Percentiles rank a stretch among this genome's conserved stretches.
Conservation (phyloP, 306 rosid species). For the Corylus heterophylla region DNA sequence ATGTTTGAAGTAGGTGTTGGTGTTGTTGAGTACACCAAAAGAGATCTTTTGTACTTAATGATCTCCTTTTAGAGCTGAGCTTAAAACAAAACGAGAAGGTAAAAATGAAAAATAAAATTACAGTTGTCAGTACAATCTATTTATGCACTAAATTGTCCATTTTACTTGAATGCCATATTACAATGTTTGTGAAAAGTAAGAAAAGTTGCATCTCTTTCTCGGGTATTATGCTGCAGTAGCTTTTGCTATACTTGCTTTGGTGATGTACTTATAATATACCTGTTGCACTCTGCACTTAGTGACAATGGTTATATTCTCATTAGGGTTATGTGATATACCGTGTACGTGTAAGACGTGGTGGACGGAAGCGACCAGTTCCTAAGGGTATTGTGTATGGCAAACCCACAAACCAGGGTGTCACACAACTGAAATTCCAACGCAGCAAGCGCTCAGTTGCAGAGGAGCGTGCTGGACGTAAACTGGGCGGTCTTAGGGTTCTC, state of each 20-base stretch:
- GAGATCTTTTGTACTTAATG: background rate
- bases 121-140: background rate
- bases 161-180: background rate
- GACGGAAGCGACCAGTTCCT: conserved; percentile 27
- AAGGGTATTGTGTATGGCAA: conserved; percentile 26
- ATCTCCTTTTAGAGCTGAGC: background rate
- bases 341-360: conserved; percentile 23
- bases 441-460: conserved; percentile 36
- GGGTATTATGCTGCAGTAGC: background rate
- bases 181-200: background rate
- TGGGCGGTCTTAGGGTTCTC: conserved; percentile 25
- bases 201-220: background rate
- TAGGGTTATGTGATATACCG: conserved; percentile 26
- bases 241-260: background rate
- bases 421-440: conserved; percentile 30
- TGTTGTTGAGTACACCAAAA: too few species aligned
- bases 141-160: background rate
- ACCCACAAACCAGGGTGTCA: conserved; percentile 32
- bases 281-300: background rate
- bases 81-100: background rate
- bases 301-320: background rate
- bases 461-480: conserved; percentile 23
- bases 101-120: background rate
- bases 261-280: background rate
- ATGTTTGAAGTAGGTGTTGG: too few species aligned